Evolutionary conservation across 768 basidiomycete genomes (phyloP), one percentile per base, ranked within the genome.

Genomic region (Suillus americanus): DNA sequence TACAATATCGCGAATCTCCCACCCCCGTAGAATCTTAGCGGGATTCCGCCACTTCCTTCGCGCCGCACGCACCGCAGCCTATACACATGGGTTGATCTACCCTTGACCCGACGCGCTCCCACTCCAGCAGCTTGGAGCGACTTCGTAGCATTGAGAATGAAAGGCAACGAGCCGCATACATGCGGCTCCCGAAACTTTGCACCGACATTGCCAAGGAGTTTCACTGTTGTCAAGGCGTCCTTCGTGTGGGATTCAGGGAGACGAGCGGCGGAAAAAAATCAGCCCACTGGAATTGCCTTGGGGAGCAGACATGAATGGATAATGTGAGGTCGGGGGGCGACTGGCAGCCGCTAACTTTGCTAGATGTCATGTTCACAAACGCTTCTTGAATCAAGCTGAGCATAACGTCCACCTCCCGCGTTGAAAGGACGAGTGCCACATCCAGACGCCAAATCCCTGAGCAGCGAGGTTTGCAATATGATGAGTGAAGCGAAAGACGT

Each of bases 401-500:
- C 41, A 85, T 72, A 5, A 87, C 78, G 10, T 83, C 78, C 0
- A 86, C 85, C 68, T 88, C 87, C 28, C 82, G 78, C 2, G 85
- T 83, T 2, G 87, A 81, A 3, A 88, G 65, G 4, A 81, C 72
- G 35, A 88, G 75, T 0, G 74, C 74, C n/a, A 88, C 76, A 66
- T 85, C 80, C 75, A 75, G n/a, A 67, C 37, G 5, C 72, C 71
- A 5, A 66, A 64, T 65, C 57, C 64, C 33, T 55, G 45, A 51
- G 64, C 62, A 30, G 66, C 61, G n/a, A 72, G 67, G 14, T 63
- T 61, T 18, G 67, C 62, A 20, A 71, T 64, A 13, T 72, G 50
- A n/a, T 60, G 62, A 1, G 86, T 76, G 82, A 88, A 81, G 33
- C 81, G 72, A 86, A 89, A 0, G 86, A 87, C 20, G 88, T 89